These are phyloP conservation scores for Penicillium arizonense DNA, from an alignment of 495 filamentous ascomycete genomes.

Conservation along the genomic window DNA sequence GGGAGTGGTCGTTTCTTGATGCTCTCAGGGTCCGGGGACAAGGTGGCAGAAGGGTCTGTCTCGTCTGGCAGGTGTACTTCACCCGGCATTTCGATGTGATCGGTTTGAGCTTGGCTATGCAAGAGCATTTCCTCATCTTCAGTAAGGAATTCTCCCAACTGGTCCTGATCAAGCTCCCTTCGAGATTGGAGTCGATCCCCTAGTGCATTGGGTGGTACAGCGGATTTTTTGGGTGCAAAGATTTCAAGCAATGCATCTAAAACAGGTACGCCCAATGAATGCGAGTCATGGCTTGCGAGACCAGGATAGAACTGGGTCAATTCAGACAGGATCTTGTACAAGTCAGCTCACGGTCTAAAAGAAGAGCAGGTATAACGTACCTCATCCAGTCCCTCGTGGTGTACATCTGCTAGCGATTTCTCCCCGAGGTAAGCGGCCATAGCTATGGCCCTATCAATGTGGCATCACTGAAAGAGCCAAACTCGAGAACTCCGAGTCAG, in stretches of 20 bases:
- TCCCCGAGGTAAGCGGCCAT: slow-evolving; percentile 54
- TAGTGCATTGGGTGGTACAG: neutral
- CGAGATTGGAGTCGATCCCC: slow-evolving; percentile 1
- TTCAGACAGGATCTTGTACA: slow-evolving; percentile 47
- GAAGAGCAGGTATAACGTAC: slow-evolving; percentile 39
- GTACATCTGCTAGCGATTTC: slow-evolving; percentile 62
- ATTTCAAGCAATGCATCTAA: slow-evolving; percentile 51
- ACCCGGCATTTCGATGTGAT: neutral
- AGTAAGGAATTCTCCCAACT: neutral
- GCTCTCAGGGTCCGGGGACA: slow-evolving; percentile 8
- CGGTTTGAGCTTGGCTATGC: neutral
- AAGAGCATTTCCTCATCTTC: slow-evolving; percentile 23
- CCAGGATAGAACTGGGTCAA: slow-evolving; percentile 27
- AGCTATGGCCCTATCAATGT: slow-evolving; percentile 13
- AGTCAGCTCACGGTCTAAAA: slow-evolving; percentile 3
- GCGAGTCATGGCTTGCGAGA: slow-evolving; percentile 1
- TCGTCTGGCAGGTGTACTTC: slow-evolving; percentile 5
- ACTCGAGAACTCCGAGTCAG: too few species aligned
- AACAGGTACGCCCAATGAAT: slow-evolving; percentile 39
- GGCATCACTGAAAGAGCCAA: slow-evolving; percentile 7
- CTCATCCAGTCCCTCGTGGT: slow-evolving; percentile 63
- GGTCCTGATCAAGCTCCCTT: neutral
- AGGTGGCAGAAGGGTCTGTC: slow-evolving; percentile 1
- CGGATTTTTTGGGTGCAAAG: slow-evolving; percentile 29
- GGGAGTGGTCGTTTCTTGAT: slow-evolving; percentile 31